A percentile compares a stretch with the other conserved stretches of the same genome.
Evolutionary conservation across 768 basidiomycete genomes (phyloP).

Genomic region (Pholiota microspora): DNA sequence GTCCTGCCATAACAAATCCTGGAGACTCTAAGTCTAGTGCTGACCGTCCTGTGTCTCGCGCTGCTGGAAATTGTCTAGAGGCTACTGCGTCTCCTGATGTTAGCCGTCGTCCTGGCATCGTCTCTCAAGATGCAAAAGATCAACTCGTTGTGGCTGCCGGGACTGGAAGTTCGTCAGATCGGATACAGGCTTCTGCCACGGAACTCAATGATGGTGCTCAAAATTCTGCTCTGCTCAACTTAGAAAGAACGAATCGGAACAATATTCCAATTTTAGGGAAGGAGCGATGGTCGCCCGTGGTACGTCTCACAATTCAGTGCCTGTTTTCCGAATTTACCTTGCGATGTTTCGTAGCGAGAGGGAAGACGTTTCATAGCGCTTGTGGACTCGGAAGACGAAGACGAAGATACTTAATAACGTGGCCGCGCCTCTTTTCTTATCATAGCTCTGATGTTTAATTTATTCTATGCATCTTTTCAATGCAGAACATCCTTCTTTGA

Average conservation of each 20-base stretch:
- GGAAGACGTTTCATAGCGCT: constrained; percentile 49
- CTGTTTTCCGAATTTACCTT: not conserved
- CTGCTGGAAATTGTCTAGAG: not conserved
- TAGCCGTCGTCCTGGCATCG: not conserved
- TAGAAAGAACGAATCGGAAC: not conserved
- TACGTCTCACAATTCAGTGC: constrained; percentile 13
- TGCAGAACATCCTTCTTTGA: no score
- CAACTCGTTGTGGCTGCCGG: not conserved
- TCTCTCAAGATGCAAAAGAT: not conserved
- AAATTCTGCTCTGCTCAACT: not conserved
- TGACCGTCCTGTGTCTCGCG: not conserved
- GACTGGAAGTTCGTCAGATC: not conserved
- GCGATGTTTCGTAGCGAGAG: constrained; percentile 29
- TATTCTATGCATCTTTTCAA: no score
- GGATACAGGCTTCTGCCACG: no score
- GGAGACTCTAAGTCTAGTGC: not conserved
- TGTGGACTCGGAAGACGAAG: constrained; percentile 44
- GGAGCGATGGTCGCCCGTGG: constrained; percentile 25
- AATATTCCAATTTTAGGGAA: constrained; percentile 11
- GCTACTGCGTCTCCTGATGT: not conserved
- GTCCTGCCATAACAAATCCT: not conserved
- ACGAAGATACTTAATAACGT: constrained; percentile 20
- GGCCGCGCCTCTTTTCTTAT: no score
- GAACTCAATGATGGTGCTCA: not conserved
- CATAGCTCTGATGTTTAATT: no score